These are phyloP conservation scores for Pistacia vera DNA, from an alignment of 345 rosid genomes.

Conservation along the genomic window DNA sequence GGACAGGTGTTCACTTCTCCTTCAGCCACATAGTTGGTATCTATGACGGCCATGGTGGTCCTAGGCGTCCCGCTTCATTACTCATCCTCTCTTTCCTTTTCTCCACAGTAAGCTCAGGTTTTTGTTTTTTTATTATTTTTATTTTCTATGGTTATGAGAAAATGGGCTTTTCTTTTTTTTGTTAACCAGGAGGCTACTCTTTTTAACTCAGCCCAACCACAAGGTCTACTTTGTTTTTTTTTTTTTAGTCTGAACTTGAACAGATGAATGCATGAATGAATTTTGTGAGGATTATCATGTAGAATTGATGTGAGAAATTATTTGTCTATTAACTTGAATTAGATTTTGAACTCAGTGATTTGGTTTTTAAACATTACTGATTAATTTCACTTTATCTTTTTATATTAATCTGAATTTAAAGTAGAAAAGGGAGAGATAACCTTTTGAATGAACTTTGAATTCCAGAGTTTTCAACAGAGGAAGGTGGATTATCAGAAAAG, in stretches of 20 bases:
- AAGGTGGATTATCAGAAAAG: constrained; percentile 55
- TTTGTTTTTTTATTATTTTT: neutral
- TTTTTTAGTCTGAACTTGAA: neutral
- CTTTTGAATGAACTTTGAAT: neutral
- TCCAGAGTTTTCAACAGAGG: constrained; percentile 47
- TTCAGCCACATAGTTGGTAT: constrained; percentile 66
- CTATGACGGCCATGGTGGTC: constrained; percentile 80
- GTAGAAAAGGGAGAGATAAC: neutral
- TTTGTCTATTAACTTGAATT: neutral
- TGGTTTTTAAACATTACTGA: too few species aligned
- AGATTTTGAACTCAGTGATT: neutral
- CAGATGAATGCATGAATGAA: too few species aligned
- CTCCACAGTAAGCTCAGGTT: constrained; percentile 39
- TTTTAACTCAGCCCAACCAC: too few species aligned
- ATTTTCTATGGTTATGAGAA: neutral
- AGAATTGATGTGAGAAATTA: too few species aligned
- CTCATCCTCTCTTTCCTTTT: constrained; percentile 45
- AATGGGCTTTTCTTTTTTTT: neutral
- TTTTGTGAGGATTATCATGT: neutral
- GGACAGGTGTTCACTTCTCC: constrained; percentile 66
- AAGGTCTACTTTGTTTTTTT: too few species aligned
- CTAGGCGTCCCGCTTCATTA: constrained; percentile 62
- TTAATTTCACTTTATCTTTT: too few species aligned
- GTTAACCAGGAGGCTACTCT: too few species aligned
- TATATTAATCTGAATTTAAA: too few species aligned